Evolutionary conservation across 1,284 basidiomycete genomes (phyloP).

Genomic region (Pulveroboletus ridleyi): DNA sequence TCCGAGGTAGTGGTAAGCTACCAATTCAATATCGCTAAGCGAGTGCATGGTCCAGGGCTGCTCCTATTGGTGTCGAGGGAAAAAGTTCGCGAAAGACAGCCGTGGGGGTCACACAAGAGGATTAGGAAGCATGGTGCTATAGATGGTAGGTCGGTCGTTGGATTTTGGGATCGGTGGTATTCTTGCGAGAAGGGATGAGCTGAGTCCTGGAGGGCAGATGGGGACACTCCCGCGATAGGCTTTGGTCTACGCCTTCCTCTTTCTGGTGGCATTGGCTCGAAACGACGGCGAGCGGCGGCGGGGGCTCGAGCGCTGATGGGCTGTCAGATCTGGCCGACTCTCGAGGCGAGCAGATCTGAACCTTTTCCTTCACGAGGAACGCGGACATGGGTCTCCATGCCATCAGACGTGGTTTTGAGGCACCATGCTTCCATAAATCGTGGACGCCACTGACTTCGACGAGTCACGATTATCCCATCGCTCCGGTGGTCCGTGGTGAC

Average conservation of each 20-base stretch:
- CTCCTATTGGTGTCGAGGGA: background rate
- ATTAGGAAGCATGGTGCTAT: background rate
- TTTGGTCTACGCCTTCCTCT: background rate
- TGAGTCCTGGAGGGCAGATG: background rate
- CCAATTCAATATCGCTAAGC: constrained; percentile 20
- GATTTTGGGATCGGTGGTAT: background rate
- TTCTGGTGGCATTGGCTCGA: constrained; percentile 3
- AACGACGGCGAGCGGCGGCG: background rate
- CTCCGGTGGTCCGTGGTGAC: constrained; percentile 21
- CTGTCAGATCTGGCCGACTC: constrained; percentile 16
- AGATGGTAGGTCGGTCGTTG: constrained; percentile 5
- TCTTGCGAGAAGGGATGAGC: background rate
- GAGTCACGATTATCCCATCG: constrained; percentile 2
- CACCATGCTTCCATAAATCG: constrained; percentile 7
- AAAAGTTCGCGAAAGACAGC: constrained; percentile 13
- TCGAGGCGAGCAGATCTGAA: background rate
- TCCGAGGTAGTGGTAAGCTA: constrained; percentile 12
- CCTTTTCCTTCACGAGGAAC: constrained; percentile 20
- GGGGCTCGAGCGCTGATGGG: constrained; percentile 3
- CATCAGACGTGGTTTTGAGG: constrained; percentile 4
- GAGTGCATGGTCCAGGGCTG: constrained; percentile 12
- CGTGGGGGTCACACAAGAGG: background rate
- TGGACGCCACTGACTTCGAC: constrained; percentile 25
- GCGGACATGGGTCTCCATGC: constrained; percentile 20
- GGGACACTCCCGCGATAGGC: constrained; percentile 4